Base-by-base conservation (phyloP, 1,284 basidiomycete genomes). In the Laetiporus sulphureus region DNA sequence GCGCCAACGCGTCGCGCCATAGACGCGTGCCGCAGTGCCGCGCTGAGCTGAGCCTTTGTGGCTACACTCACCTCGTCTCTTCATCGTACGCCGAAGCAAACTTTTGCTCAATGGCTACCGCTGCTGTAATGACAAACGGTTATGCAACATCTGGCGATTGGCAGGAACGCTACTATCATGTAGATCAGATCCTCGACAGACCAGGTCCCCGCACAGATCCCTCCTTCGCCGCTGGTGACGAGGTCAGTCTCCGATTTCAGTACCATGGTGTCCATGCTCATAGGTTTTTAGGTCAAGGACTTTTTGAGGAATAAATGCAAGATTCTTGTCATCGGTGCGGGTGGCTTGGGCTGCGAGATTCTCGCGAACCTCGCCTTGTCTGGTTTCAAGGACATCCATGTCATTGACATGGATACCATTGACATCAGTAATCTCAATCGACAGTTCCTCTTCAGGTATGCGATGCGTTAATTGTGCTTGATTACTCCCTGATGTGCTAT, bases 351-450 rank as follows among this genome's bases (percentile, higher is more conserved):
- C 22, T 97, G 93, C 66, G 92, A 96, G 71, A 95, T 96, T 55
- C 73, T 96, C 27, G 87, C 91, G 49, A 94, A 96, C 65, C 77
- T 96, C 37, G 92, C 93, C 19, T 67, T 97, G 50, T 85, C 90
- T 40, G 96, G 96, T 16, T 99, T 99, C 77, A 88, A 86, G 60
- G 87, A 99, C 58, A 96, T 99, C 49, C 91, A 99, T 69, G 93
- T 99, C 52, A 99, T 99, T 60, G 96, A 99, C 71, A 99, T 99
- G 95, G 96, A 99, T 70, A 98, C 95, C 4, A 99, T 99, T 62
- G 96, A 99, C 64, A 91, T 99, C 56, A 96, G 92, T 57, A 99
- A 99, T 60, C 73, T 99, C 53, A 99, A 99, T 65, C 79, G 96
- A 34, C 96, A 99, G 64, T 99, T 99, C 63, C 71, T 99, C 33